Percentiles rank a stretch among this genome's conserved stretches.
phyloP scores from a whole-genome alignment of 164 flowering plant genomes.

The Vitis rupestris region DNA sequence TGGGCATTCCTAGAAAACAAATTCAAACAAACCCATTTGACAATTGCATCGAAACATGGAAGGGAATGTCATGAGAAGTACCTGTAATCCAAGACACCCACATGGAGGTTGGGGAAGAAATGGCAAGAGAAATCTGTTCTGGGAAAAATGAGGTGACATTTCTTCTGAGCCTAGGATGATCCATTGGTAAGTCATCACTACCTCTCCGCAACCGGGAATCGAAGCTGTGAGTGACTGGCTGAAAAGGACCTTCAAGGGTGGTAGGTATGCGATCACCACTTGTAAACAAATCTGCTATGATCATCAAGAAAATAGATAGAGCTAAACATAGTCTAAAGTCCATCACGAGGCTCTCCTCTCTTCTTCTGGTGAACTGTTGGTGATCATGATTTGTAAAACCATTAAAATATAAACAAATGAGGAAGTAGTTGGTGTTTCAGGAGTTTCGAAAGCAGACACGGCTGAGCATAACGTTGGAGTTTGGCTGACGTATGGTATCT shows the following conservation, averaged over 20 bases:
- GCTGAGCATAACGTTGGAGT: too few species aligned
- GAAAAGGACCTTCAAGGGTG: conserved; percentile 83
- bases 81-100: conserved; percentile 98
- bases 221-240: conserved; percentile 63
- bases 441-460: too few species aligned
- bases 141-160: conserved; percentile 64
- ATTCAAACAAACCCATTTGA: not conserved
- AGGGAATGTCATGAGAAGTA: conserved; percentile 15
- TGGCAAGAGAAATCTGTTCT: conserved; percentile 78
- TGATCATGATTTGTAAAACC: too few species aligned
- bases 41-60: not conserved
- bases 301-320: not conserved
- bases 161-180: conserved; percentile 61
- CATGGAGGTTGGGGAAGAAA: conserved; percentile 75
- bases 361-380: not conserved
- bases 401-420: too few species aligned
- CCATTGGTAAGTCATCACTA: conserved; percentile 79
- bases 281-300: not conserved
- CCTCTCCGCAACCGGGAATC: conserved; percentile 68
- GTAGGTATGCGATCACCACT: conserved; percentile 44
- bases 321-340: not conserved
- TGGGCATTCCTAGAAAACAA: conserved; percentile 23
- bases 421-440: too few species aligned
- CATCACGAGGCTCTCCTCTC: not conserved
- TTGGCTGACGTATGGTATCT: too few species aligned